Base-by-base conservation (phyloP, 2,329 filamentous ascomycete species). In the Fusarium chaquense region DNA sequence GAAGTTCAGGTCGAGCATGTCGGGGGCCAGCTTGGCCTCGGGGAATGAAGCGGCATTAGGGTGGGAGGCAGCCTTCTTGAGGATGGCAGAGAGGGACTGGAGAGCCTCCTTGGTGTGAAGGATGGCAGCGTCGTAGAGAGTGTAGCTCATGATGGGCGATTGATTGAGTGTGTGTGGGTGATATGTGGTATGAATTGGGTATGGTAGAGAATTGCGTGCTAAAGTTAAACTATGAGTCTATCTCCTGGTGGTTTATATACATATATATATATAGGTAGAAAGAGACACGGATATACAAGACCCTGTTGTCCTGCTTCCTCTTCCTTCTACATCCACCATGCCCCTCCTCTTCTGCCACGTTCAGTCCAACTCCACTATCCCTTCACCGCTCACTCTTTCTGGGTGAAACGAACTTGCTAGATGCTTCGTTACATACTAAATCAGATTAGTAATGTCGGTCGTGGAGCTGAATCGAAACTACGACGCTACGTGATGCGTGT, bases 1-100 rank as follows among this genome's bases (percentile, higher is more conserved):
- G 75, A 81, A 80, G 70, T 61, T 75, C 36, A 84, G 73, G 52
- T 81, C 78, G 11, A 79, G 76, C 83, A 85, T 85, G 77, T 84
- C 81, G 4, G 76, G 72, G 65, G 72, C 55, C 35, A 84, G 73
- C 40, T 76, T 76, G 33, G 78, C 76, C 6, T 72, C 59, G 53
- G 78, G 61, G 55, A 83, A 65, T 15, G 70, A 72, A 47, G 76
- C 75, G 33, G 76, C 73, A 26, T 75, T 75, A 67, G 80, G 70
- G 36, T 76, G 75, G 3, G 72, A 61, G 57, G 80, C 78, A 54
- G 75, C 79, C 75, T 81, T 80, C 33, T 76, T 75, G 60, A 84
- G 74, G 68, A 84, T 73, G 56, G 30, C 50, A 30, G 74, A 59
- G 58, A 82, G 75, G 32, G 77, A 67, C 53, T 72, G 72, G 43